Conservation (phyloP, 176 grass and related monocot species). For the Saccharum spontaneum region DNA sequence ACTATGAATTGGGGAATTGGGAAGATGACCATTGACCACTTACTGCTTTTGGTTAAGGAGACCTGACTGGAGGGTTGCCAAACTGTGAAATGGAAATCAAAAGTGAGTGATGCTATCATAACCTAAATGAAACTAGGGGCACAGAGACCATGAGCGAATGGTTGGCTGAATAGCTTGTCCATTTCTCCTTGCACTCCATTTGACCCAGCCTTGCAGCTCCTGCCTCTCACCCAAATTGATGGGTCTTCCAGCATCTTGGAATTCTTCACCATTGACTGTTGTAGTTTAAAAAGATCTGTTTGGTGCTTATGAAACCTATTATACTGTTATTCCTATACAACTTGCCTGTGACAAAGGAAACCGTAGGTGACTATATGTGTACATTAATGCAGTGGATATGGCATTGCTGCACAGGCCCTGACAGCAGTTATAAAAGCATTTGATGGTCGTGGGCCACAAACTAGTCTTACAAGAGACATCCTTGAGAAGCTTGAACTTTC, state of each 20-base stretch:
- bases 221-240: neutral
- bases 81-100: neutral
- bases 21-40: neutral
- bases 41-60: neutral
- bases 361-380: slow-evolving; percentile 47
- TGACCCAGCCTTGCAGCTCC: slow-evolving; percentile 11
- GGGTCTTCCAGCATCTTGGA: slow-evolving; percentile 22
- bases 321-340: slow-evolving; percentile 12
- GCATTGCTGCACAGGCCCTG: slow-evolving; percentile 97
- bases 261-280: slow-evolving; percentile 1
- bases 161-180: neutral
- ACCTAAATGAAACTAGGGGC: neutral
- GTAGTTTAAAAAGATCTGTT: slow-evolving; percentile 15
- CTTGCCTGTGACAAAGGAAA: slow-evolving; percentile 41
- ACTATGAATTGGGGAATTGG: neutral
- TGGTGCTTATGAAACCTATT: slow-evolving; percentile 21
- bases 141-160: neutral
- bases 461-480: slow-evolving; percentile 72
- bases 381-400: slow-evolving; percentile 94
- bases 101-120: neutral
- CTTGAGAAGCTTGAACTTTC: slow-evolving; percentile 79
- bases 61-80: neutral
- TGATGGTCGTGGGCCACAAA: slow-evolving; percentile 86
- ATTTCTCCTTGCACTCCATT: neutral
- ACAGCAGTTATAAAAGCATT: slow-evolving; percentile 86